Evolutionary conservation across 2,329 filamentous ascomycete genomes (phyloP), one percentile per base, ranked within the genome.

Genomic region (Claviceps sp.): DNA sequence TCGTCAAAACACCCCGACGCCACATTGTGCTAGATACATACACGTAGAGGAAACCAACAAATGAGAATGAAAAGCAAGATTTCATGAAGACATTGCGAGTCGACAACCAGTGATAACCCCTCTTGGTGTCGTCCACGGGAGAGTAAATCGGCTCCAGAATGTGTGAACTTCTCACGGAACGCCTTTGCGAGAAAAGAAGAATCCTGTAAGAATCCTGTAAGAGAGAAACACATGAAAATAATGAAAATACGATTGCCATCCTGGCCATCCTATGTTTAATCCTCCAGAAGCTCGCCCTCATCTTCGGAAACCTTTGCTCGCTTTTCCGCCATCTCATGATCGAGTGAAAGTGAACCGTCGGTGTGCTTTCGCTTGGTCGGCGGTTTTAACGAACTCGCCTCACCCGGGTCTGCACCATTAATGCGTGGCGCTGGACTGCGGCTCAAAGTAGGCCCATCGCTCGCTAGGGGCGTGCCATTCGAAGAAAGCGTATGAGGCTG

Each of bases 391-490:
- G 45, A 36, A 29, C 17, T 42, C 13, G 38, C n/a, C 22, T 52
- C 53, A n/a, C 36, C 55, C 36, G 17, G 63, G 42, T 67, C 66
- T n/a, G 62, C 57, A 23, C 71, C 72, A 45, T 74, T 74, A 1
- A 62, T 57, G 47, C 63, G 66, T 23, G 57, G 60, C 26, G 59
- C 67, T 0, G 76, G 76, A 54, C 75, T 78, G 57, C 72, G 72
- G 54, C 75, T 78, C 55, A 72, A 72, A 26, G 74, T 78, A 14
- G 66, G 68, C 45, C 72, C 68, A 36, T 78, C 75, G 11, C 67
- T 64, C 45, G 71, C 68, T 56, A 71, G 66, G 0, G 75, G 73
- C 1, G 76, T 78, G 36, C 70, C 73, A 26, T 68, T 69, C 49
- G 74, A 76, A 3, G 74, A 75, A n/a, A 66, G 61, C 14, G 65